Evolutionary conservation across 2,329 filamentous ascomycete genomes (phyloP).

Genomic region (Bipolaris sorokiniana): DNA sequence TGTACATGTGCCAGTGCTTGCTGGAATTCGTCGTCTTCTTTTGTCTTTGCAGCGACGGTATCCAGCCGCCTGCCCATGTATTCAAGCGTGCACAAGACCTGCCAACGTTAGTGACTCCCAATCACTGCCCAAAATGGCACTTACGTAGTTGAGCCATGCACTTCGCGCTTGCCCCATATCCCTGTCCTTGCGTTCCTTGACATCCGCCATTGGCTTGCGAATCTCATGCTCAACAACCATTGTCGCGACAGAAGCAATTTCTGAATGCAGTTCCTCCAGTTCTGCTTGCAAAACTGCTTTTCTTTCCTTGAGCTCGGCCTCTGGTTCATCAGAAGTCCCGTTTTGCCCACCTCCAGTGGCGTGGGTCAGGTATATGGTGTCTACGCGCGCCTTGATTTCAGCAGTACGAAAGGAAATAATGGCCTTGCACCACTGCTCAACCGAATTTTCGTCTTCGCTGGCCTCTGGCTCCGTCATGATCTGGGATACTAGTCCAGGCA

Average conservation of each 20-base stretch:
- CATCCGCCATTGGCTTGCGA: constrained; percentile 63
- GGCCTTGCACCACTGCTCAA: constrained; percentile 62
- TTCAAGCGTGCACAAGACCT: constrained; percentile 50
- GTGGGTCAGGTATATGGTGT: constrained; percentile 62
- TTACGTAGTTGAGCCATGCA: constrained; percentile 54
- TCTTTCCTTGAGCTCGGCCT: constrained; percentile 58
- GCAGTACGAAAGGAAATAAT: constrained; percentile 50
- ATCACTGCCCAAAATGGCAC: constrained; percentile 1
- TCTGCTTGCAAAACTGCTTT: constrained; percentile 65
- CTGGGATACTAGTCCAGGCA: constrained; percentile 70
- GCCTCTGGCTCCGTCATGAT: constrained; percentile 58
- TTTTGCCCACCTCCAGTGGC: constrained; percentile 16
- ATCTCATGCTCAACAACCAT: constrained; percentile 74
- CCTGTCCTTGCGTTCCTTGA: constrained; percentile 44
- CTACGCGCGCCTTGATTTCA: constrained; percentile 52
- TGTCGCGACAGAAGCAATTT: constrained; percentile 71
- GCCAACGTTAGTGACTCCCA: constrained; percentile 12
- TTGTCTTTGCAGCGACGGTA: constrained; percentile 32
- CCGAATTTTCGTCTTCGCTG: constrained; percentile 59
- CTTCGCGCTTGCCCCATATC: constrained; percentile 45
- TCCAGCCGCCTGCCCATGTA: constrained; percentile 50
- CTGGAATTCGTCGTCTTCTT: constrained; percentile 37
- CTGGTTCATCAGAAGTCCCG: constrained; percentile 17
- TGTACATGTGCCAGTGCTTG: constrained; percentile 41
- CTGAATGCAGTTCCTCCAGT: constrained; percentile 71